Conservation (phyloP, 1,139 yeast genomes). For the Oligophagozyma castellii region DNA sequence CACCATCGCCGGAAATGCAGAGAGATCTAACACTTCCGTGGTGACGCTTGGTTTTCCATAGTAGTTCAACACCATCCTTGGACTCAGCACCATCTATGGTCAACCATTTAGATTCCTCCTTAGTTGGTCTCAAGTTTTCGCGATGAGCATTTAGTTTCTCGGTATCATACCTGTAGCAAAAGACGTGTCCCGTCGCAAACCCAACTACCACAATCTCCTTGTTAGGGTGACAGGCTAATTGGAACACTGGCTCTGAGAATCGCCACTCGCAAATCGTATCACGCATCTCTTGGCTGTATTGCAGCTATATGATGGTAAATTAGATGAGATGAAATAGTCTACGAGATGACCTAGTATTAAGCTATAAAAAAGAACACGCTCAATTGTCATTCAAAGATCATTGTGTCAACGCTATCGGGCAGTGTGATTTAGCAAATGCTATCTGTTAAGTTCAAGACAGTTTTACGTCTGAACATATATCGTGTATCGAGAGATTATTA, state of each 20-base stretch:
- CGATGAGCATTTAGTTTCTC: constrained; percentile 25
- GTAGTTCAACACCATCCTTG: constrained; percentile 26
- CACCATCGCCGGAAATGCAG: constrained; percentile 44
- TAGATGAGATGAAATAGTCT: too few species aligned
- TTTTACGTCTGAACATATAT: too few species aligned
- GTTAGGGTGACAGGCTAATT: constrained; percentile 72
- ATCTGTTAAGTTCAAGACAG: too few species aligned
- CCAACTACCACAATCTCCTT: constrained; percentile 56
- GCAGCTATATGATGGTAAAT: too few species aligned
- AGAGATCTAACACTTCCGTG: constrained; percentile 77
- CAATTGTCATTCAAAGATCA: too few species aligned
- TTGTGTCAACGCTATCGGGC: too few species aligned
- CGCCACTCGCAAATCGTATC: constrained; percentile 38
- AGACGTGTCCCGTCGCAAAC: constrained; percentile 65
- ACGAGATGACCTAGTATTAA: too few species aligned
- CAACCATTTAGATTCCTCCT: constrained; percentile 33
- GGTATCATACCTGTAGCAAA: constrained; percentile 41
- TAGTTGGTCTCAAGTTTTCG: constrained; percentile 16
- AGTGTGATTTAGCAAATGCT: too few species aligned
- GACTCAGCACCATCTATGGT: constrained; percentile 26
- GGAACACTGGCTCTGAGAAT: constrained; percentile 51
- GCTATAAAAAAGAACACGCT: too few species aligned
- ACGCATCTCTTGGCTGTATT: too few species aligned
- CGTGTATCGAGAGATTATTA: too few species aligned
- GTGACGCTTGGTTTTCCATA: constrained; percentile 85